Evolutionary conservation across 495 filamentous ascomycete genomes (phyloP), one percentile per base, ranked within the genome.

Genomic region (Xylaria nigripes): DNA sequence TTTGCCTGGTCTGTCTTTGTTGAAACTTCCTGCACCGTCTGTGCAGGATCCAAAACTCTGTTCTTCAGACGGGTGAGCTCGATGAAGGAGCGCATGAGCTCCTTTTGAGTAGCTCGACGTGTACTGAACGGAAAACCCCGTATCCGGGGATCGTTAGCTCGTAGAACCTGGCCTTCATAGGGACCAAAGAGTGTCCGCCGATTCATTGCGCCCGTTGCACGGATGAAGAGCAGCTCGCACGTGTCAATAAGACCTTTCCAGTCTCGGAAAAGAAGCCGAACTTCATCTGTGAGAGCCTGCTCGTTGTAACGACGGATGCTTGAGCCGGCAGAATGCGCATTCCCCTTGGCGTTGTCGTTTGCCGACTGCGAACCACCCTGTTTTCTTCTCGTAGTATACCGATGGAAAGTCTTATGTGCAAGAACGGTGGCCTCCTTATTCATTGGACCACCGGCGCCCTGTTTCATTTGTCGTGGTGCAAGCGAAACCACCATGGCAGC

Each of bases 401-500:
- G 81, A 67, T 98, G 93, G 70, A 97, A 97, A 0, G 94, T 95
- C 70, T 98, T 97, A 67, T 97, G 93, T 3, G 87, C 93, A 50
- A 97, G 73, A 3, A 98, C 87, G 1, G 82, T 81, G 7, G 90
- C 87, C 62, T 93, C 86, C 53, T 86, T 81, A 48, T 91, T 87
- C 57, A 89, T 76, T 2, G 82, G 73, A 2, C 89, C 89, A 1
- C 58, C 58, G 0, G 70, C 59, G 24, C 80, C 73, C 53, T 81
- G 81, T 57, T 89, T 90, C 46, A 81, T 81, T 38, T 82, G 71
- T 57, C 87, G 89, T 0, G 94, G 91, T 0, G 87, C 84, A 3
- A 97, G 76, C 2, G 90, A 89, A 18, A 97, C 85, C 29, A 97
- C 74, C 90, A 97, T 96, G 19, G 87, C 94, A 0, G 93, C 93